A percentile compares a stretch with the other conserved stretches of the same genome.
Conservation (phyloP, 1,284 basidiomycete genomes). For the Trichosporon asahii region DNA sequence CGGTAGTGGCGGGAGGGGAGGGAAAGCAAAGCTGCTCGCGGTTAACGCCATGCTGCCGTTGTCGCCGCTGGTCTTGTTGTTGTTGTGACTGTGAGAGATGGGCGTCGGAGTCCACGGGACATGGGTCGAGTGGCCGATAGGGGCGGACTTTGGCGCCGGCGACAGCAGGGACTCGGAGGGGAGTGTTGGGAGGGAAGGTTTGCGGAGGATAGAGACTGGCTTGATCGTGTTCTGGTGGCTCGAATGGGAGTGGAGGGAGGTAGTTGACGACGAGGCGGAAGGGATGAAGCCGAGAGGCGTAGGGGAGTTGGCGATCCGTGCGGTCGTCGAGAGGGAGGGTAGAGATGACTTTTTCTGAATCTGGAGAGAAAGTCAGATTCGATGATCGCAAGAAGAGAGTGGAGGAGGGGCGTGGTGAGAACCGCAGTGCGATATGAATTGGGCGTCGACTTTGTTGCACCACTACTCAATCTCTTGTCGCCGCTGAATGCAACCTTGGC, state of each 20-base stretch:
- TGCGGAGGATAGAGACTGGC: conserved; percentile 23
- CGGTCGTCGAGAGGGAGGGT: not conserved
- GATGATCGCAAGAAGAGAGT: not conserved
- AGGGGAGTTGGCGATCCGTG: not conserved
- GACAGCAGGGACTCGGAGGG: not conserved
- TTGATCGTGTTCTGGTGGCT: not conserved
- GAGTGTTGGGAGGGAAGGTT: conserved; percentile 17
- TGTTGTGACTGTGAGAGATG: not conserved
- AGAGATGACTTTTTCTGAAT: not conserved
- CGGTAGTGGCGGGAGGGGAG: conserved; percentile 23
- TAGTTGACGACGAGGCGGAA: not conserved
- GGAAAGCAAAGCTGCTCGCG: conserved; percentile 13
- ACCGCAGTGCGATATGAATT: not conserved
- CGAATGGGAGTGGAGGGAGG: not conserved
- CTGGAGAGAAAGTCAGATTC: not conserved
- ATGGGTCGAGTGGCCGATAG: not conserved
- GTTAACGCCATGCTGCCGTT: not conserved
- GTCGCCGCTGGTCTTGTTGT: no score
- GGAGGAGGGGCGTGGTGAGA: not conserved
- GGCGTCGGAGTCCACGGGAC: not conserved
- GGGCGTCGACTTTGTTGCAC: not conserved
- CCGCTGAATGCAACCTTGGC: not conserved
- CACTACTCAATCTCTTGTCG: no score
- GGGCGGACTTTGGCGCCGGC: not conserved
- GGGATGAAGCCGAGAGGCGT: not conserved